These are phyloP conservation scores for Aphanomyces astaci DNA, from an alignment of 352 stramenopile genomes.

Conservation along the genomic window DNA sequence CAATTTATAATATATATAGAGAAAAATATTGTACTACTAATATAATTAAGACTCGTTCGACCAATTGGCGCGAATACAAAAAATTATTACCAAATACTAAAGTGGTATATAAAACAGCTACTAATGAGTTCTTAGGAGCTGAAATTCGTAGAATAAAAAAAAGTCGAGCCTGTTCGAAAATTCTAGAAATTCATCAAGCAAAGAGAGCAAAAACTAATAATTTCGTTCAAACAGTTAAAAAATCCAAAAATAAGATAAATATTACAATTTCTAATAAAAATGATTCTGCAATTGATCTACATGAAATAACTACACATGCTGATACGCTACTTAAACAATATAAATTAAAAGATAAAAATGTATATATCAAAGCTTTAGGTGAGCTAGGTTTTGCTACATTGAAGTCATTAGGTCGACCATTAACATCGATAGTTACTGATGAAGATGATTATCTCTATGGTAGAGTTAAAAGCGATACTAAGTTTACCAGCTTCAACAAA, in stretches of 20 bases:
- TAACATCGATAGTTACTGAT: background rate
- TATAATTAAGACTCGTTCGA: constrained; percentile 76
- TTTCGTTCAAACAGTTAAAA: background rate
- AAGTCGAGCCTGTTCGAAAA: background rate
- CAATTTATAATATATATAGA: background rate
- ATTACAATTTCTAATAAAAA: background rate
- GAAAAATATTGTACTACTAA: background rate
- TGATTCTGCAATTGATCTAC: background rate
- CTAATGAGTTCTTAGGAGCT: background rate
- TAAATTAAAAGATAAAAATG: background rate
- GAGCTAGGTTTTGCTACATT: background rate
- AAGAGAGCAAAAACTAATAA: constrained; percentile 10
- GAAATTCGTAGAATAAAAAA: background rate
- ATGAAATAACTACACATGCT: background rate
- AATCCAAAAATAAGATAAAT: constrained; percentile 5
- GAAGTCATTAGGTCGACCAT: background rate
- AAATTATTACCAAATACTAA: constrained; percentile 32
- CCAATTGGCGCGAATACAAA: constrained; percentile 62
- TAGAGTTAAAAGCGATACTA: background rate
- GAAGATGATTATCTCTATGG: constrained; percentile 7
- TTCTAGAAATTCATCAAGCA: background rate
- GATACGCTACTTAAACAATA: background rate
- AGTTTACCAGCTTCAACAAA: constrained; percentile 1
- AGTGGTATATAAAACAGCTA: constrained; percentile 41
- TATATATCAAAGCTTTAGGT: background rate